phyloP scores from a whole-genome alignment of 805 yeast genomes.

The Metschnikowia borealis region DNA sequence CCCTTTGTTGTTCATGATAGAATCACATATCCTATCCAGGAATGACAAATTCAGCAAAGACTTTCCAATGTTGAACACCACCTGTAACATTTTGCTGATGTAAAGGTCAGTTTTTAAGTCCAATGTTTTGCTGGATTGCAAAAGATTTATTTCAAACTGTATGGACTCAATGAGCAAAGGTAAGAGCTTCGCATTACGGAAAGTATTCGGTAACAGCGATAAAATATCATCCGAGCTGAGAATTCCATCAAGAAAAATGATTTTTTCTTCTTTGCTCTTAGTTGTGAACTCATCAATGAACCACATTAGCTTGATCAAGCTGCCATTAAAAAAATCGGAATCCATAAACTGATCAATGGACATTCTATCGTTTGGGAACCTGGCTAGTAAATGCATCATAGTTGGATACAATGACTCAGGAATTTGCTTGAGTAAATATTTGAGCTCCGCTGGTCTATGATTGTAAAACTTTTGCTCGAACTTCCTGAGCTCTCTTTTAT shows the following conservation, averaged over 20 bases:
- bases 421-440: conserved; percentile 48
- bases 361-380: conserved; percentile 54
- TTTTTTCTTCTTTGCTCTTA: conserved; percentile 61
- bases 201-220: conserved; percentile 36
- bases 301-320: conserved; percentile 73
- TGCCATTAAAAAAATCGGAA: conserved; percentile 75
- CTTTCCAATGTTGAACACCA: conserved; percentile 60
- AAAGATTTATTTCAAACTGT: conserved; percentile 32
- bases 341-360: conserved; percentile 65
- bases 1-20: conserved; percentile 27
- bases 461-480: conserved; percentile 44
- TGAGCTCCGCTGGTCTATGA: conserved; percentile 31
- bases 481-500: conserved; percentile 50
- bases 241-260: conserved; percentile 65
- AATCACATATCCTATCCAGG: conserved; percentile 60
- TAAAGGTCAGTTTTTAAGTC: conserved; percentile 33
- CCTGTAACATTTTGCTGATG: conserved; percentile 46
- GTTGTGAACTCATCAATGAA: conserved; percentile 82
- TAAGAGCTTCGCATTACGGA: conserved; percentile 65
- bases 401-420: conserved; percentile 54
- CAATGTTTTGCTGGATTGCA: conserved; percentile 14
- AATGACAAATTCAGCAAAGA: conserved; percentile 74
- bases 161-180: conserved; percentile 60
- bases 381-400: conserved; percentile 51
- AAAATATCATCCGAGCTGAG: conserved; percentile 27